These are phyloP conservation scores for Teunomyces gatunensis DNA, from an alignment of 805 yeast species.

Conservation along the genomic window DNA sequence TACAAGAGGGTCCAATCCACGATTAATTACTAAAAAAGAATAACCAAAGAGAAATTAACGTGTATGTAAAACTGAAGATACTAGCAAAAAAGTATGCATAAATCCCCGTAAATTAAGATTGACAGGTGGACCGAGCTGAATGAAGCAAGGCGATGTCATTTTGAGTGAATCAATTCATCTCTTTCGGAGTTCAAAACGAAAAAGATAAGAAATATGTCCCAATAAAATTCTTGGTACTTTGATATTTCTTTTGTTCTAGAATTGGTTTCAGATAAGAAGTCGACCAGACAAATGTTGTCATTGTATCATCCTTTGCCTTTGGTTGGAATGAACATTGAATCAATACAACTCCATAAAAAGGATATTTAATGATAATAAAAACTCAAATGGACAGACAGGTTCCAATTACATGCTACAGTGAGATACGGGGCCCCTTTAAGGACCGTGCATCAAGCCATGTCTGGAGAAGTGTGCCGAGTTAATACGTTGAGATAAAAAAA, in stretches of 20 bases:
- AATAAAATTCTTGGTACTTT: background rate
- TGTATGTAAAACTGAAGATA: too few species aligned
- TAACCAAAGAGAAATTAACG: too few species aligned
- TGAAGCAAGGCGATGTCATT: background rate
- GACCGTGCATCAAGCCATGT: background rate
- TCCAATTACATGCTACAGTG: background rate
- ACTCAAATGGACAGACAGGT: too few species aligned
- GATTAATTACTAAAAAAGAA: too few species aligned
- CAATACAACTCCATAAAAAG: constrained; percentile 20
- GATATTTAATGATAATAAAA: background rate
- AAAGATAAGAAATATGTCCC: background rate
- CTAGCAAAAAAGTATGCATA: too few species aligned
- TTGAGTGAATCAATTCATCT: background rate
- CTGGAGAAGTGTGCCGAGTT: background rate
- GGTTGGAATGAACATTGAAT: constrained; percentile 12
- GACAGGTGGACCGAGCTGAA: too few species aligned
- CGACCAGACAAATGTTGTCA: background rate
- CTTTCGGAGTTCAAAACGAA: background rate
- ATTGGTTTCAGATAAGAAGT: background rate
- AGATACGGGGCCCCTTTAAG: too few species aligned
- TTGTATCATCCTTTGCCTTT: constrained; percentile 25
- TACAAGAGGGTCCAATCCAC: too few species aligned
- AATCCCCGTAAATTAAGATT: too few species aligned
- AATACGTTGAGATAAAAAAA: background rate
- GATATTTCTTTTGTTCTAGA: background rate